phyloP scores from a whole-genome alignment of 345 rosid species.

The Dimocarpus longan region DNA sequence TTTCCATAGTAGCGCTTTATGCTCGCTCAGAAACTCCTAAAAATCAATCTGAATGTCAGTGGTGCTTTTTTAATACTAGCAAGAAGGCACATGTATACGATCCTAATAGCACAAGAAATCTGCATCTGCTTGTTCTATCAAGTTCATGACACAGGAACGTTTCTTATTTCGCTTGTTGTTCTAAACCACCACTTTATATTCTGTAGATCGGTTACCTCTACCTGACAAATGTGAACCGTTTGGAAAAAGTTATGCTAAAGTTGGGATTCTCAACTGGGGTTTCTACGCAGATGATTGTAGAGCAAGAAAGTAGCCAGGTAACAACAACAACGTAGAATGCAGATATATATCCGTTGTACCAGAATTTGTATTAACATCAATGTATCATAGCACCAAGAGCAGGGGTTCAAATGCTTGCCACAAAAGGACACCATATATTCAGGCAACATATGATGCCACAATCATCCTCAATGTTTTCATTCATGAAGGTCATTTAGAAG shows the following conservation, averaged over 20 bases:
- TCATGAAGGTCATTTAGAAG: neutral
- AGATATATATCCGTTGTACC: neutral
- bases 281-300: conserved; percentile 47
- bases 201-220: conserved; percentile 80
- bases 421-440: neutral
- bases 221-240: conserved; percentile 62
- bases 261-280: conserved; percentile 73
- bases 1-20: neutral
- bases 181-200: conserved; percentile 8
- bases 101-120: neutral
- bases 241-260: conserved; percentile 81
- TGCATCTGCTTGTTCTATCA: neutral
- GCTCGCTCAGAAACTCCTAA: too few relatives aligned
- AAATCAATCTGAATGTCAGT: too few relatives aligned
- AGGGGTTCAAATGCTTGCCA: neutral
- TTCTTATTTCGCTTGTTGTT: conserved; percentile 8
- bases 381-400: neutral
- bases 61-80: neutral
- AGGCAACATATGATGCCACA: neutral
- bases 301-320: conserved; percentile 44
- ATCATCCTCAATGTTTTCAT: neutral
- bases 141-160: neutral
- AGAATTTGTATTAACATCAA: neutral
- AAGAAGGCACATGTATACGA: neutral
- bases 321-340: conserved; percentile 1